Percentiles rank a stretch among this genome's conserved stretches.
These are phyloP conservation scores for Rhizophora apiculata DNA, from an alignment of 345 rosid genomes.

Conservation along the genomic window DNA sequence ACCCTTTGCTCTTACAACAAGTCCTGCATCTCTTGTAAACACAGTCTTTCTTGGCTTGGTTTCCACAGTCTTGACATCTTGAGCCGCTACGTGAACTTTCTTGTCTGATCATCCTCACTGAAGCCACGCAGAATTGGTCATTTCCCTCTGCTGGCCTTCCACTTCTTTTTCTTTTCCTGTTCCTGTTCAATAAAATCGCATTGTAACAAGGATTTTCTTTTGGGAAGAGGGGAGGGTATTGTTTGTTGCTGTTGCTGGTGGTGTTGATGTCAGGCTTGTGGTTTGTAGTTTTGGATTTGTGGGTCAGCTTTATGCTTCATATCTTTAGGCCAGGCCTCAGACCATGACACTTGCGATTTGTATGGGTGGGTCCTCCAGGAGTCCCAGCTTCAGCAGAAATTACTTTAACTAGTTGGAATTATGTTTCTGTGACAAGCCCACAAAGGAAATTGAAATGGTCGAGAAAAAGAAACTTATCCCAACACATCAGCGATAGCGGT, in stretches of 20 bases:
- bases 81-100: slow-evolving; percentile 21
- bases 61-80: slow-evolving; percentile 72
- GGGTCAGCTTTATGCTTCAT: background rate
- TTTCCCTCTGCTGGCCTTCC: background rate
- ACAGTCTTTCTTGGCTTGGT: slow-evolving; percentile 68
- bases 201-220: too few relatives aligned
- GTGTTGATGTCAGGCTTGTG: too few relatives aligned
- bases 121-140: background rate
- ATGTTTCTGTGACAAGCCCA: background rate
- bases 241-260: too few relatives aligned
- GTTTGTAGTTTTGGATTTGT: too few relatives aligned
- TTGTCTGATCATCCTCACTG: slow-evolving; percentile 15
- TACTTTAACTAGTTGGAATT: background rate
- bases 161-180: background rate
- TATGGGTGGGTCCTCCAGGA: background rate
- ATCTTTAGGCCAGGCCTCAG: background rate
- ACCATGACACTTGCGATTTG: background rate
- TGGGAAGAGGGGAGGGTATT: too few relatives aligned
- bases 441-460: background rate
- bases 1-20: slow-evolving; percentile 56
- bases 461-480: too few relatives aligned
- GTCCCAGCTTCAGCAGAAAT: background rate
- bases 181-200: too few relatives aligned
- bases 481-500: too few relatives aligned
- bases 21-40: slow-evolving; percentile 51